These are phyloP conservation scores for Globisporangium sylvaticum DNA, from an alignment of 352 stramenopile genomes.

Conservation along the genomic window DNA sequence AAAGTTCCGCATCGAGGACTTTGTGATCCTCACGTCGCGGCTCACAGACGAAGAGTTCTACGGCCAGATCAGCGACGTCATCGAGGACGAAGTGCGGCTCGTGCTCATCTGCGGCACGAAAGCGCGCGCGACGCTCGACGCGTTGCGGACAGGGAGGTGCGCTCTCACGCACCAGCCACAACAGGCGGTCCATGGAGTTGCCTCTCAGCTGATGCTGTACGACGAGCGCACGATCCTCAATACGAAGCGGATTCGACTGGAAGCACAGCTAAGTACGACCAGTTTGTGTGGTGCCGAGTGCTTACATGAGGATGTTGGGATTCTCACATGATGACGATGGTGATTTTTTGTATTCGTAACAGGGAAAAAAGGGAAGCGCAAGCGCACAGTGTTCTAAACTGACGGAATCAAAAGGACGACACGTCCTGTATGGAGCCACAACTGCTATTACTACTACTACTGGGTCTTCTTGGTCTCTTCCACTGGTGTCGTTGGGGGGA, in stretches of 20 bases:
- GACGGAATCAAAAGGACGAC: not conserved
- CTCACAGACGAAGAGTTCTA: slow-evolving; percentile 62
- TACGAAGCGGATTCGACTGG: slow-evolving; percentile 15
- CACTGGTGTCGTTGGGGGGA: not conserved
- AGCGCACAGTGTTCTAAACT: slow-evolving; percentile 38
- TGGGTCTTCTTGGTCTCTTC: slow-evolving; percentile 23
- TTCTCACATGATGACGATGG: not conserved
- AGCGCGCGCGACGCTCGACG: slow-evolving; percentile 24
- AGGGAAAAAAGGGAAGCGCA: slow-evolving; percentile 25
- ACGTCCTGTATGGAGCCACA: not conserved
- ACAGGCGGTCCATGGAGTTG: not conserved
- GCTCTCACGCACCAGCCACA: slow-evolving; percentile 28
- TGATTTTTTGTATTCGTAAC: not conserved
- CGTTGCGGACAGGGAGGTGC: slow-evolving; percentile 39
- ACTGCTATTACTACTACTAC: slow-evolving; percentile 25
- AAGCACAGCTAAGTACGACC: slow-evolving; percentile 9
- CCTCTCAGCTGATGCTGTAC: slow-evolving; percentile 8
- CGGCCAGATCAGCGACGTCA: slow-evolving; percentile 42
- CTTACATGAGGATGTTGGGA: too few relatives aligned
- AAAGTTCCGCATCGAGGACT: slow-evolving; percentile 42
- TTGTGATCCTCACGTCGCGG: slow-evolving; percentile 44
- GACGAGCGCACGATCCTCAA: slow-evolving; percentile 25
- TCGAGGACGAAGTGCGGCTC: slow-evolving; percentile 32
- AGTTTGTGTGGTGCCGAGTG: not conserved
- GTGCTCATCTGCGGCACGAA: slow-evolving; percentile 50